Percentiles rank a stretch among this genome's conserved stretches.
These are phyloP conservation scores for Polyplosphaeria fusca DNA, from an alignment of 495 filamentous ascomycete genomes.

Conservation along the genomic window DNA sequence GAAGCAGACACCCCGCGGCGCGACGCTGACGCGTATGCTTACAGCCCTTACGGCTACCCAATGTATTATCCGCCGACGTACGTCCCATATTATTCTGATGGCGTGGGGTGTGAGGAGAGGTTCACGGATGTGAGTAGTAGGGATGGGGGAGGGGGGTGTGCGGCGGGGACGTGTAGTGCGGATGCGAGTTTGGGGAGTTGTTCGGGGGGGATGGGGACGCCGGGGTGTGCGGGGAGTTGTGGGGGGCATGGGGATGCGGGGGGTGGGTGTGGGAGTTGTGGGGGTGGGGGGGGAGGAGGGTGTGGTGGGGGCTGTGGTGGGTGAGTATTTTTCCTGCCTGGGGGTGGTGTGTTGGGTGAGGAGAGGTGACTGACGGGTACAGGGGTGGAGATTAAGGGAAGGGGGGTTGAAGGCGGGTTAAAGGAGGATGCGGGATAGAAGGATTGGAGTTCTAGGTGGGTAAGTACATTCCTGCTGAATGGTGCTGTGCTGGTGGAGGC, in stretches of 20 bases:
- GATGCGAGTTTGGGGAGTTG: slow-evolving; percentile 54
- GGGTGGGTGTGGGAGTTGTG: slow-evolving; percentile 45
- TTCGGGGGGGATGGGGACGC: slow-evolving; percentile 41
- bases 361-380: no score
- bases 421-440: no score
- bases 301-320: slow-evolving; percentile 44
- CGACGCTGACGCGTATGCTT: slow-evolving; percentile 54
- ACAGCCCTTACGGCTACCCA: slow-evolving; percentile 50
- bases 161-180: slow-evolving; percentile 50
- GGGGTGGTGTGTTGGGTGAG: no score
- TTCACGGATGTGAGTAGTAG: slow-evolving; percentile 33
- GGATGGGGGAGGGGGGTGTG: slow-evolving; percentile 44
- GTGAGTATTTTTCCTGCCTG: no score
- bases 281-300: slow-evolving; percentile 40
- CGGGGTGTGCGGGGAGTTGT: slow-evolving; percentile 40
- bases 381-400: no score
- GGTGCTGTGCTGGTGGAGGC: no score
- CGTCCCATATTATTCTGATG: slow-evolving; percentile 55
- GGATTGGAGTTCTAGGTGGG: no score
- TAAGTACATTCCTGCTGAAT: no score
- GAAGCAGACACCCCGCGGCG: slow-evolving; percentile 49
- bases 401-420: no score
- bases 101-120: slow-evolving; percentile 15
- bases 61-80: slow-evolving; percentile 51
- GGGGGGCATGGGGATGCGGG: slow-evolving; percentile 34